A percentile compares a stretch with the other conserved stretches of the same genome.
phyloP scores from a whole-genome alignment of 495 filamentous ascomycete genomes.

The Daldinia vernicosa region DNA sequence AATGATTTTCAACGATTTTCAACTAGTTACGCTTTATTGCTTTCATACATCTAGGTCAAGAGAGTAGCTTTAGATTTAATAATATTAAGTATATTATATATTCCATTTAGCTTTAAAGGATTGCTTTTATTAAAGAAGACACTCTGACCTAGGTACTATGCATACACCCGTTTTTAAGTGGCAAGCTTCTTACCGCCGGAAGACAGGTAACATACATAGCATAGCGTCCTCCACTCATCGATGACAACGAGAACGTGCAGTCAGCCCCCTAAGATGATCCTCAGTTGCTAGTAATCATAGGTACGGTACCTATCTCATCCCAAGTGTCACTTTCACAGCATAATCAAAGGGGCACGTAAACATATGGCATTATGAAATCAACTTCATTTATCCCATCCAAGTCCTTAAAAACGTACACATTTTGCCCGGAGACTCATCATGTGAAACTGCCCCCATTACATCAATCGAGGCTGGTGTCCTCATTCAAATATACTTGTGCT shows the following conservation, averaged over 20 bases:
- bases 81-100: background rate
- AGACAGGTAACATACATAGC: no score
- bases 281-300: no score
- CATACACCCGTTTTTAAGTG: background rate
- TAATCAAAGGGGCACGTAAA: background rate
- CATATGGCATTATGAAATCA: background rate
- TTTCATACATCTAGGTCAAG: background rate
- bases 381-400: background rate
- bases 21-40: no score
- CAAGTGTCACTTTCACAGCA: background rate
- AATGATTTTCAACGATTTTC: no score
- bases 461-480: constrained; percentile 2
- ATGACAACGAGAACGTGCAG: background rate
- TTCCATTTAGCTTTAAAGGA: no score
- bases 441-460: background rate
- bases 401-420: constrained; percentile 4
- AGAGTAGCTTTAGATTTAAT: background rate
- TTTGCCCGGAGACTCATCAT: background rate
- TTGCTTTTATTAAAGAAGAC: background rate
- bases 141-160: background rate
- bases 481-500: background rate
- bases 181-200: background rate
- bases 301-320: no score
- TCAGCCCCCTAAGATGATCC: no score
- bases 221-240: background rate